Base-by-base conservation (phyloP, 139 green algal genomes). In the Auxenochlorella pyrenoidosa region DNA sequence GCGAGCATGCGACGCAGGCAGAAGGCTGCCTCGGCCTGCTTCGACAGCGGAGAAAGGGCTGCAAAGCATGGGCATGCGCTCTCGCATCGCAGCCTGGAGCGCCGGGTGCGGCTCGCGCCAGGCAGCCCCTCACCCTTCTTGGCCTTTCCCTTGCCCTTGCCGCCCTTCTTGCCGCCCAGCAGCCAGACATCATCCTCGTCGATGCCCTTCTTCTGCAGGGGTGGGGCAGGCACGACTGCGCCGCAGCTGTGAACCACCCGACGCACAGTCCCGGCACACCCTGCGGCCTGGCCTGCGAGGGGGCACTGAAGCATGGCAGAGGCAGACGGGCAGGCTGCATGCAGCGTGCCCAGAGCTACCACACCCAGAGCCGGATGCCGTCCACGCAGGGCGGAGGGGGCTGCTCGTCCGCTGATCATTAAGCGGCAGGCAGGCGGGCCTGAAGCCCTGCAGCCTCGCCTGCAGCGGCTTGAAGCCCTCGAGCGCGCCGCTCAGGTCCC, bases 101-200 rank as follows among this genome's bases (percentile, higher is more conserved):
- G 47, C 47, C 8, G 47, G 47, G 47, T 54, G 47, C 10, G 47
- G n/a, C n/a, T 10, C 47, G 47, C 47, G 8, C 47, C 47, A 10
- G 54, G 54, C 3, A 24, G 54, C 18, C 30, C 34, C 84, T 51
- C 60, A 77, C 71, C 76, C 65, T 86, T 84, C 66, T 87, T 89
- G 41, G 44, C 85, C 82, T 90, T 90, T 73, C 22, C 60, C 75
- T 84, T 84, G 60, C 60, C 85, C 84, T 92, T 92, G 70, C 79
- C 84, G 10, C 38, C 54, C 60, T 90, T 90, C 32, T 63, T 73
- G 68, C 84, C 88, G 58, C 85, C 84, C 79, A 90, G 75, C 81
- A 92, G 72, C 89, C 89, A 92, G 24, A 59, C 89, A n/a, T 92
- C 89, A 34, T 76, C 40, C 24, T 92, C 86, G 60, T 75, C 65